A percentile compares a stretch with the other conserved stretches of the same genome.
phyloP scores from a whole-genome alignment of 176 grass and related monocot species.

The Ensete glaucum region DNA sequence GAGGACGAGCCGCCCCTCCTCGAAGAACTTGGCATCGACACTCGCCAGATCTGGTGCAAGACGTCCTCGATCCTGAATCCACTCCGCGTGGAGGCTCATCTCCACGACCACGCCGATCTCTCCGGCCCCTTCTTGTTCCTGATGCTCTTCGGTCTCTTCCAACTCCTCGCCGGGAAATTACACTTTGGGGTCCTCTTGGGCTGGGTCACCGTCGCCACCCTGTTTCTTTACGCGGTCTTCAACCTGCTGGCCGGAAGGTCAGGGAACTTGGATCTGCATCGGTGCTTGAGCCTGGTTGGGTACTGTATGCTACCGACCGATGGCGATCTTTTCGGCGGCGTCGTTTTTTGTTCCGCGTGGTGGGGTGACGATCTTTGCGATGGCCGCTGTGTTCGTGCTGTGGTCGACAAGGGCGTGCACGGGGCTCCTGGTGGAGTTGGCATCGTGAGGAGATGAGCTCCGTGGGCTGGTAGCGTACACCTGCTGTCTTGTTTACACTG shows the following conservation, averaged over 20 bases:
- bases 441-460: slow-evolving; percentile 74
- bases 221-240: slow-evolving; percentile 83
- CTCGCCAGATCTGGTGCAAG: slow-evolving; percentile 36
- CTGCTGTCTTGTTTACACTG: slow-evolving; percentile 80
- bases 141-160: slow-evolving; percentile 77
- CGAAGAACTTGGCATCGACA: no score
- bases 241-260: slow-evolving; percentile 67
- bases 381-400: slow-evolving; percentile 62
- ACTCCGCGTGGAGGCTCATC: slow-evolving; percentile 50
- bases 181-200: slow-evolving; percentile 69
- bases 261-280: slow-evolving; percentile 67
- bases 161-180: slow-evolving; percentile 83
- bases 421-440: slow-evolving; percentile 64
- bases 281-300: slow-evolving; percentile 77
- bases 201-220: slow-evolving; percentile 17
- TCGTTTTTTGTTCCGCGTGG: slow-evolving; percentile 75
- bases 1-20: slow-evolving; percentile 19
- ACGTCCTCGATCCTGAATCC: slow-evolving; percentile 78
- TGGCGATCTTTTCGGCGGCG: slow-evolving; percentile 88
- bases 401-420: slow-evolving; percentile 85
- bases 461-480: slow-evolving; percentile 63
- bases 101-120: slow-evolving; percentile 76
- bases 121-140: slow-evolving; percentile 84
- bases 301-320: slow-evolving; percentile 90
- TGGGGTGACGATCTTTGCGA: slow-evolving; percentile 50